Percentiles rank a stretch among this genome's conserved stretches.
Conservation (phyloP, 768 basidiomycete species). For the Peribolospora baueri region DNA sequence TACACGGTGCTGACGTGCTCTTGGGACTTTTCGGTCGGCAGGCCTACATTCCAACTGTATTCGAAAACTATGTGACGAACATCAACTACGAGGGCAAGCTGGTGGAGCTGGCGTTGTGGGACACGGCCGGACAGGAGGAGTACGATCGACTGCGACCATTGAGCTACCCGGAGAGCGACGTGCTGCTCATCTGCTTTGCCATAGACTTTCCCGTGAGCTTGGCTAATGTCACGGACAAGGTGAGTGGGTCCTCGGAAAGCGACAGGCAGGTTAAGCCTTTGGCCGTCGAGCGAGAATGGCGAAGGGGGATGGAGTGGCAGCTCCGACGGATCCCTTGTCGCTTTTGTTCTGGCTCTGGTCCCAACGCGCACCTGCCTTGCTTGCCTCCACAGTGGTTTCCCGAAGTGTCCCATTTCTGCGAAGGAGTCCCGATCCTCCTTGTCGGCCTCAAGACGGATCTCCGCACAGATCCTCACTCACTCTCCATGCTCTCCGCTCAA, state of each 20-base stretch:
- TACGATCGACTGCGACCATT: slow-evolving; percentile 94
- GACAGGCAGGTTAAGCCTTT: slow-evolving; percentile 17
- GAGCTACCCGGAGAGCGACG: slow-evolving; percentile 91
- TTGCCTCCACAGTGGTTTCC: slow-evolving; percentile 48
- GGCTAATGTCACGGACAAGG: slow-evolving; percentile 99
- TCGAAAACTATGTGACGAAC: slow-evolving; percentile 90
- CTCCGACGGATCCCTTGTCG: background rate
- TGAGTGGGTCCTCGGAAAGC: slow-evolving; percentile 35
- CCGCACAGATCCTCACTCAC: slow-evolving; percentile 59
- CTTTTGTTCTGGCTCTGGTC: background rate
- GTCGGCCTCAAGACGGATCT: slow-evolving; percentile 88
- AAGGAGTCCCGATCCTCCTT: slow-evolving; percentile 64
- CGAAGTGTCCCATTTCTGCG: slow-evolving; percentile 79
- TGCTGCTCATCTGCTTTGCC: slow-evolving; percentile 95
- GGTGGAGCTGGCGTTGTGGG: slow-evolving; percentile 94
- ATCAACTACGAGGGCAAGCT: slow-evolving; percentile 75
- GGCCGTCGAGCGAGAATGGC: background rate
- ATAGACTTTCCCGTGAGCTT: slow-evolving; percentile 90
- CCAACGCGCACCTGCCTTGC: background rate
- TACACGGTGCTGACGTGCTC: too few relatives aligned
- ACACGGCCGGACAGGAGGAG: slow-evolving; percentile 98
- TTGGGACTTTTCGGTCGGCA: slow-evolving; percentile 15
- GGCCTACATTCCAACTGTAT: slow-evolving; percentile 82
- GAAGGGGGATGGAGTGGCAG: background rate
- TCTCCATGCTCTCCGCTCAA: slow-evolving; percentile 69